Base-by-base conservation (phyloP, 2,329 filamentous ascomycete genomes). In the Botrytis hyacinthi region DNA sequence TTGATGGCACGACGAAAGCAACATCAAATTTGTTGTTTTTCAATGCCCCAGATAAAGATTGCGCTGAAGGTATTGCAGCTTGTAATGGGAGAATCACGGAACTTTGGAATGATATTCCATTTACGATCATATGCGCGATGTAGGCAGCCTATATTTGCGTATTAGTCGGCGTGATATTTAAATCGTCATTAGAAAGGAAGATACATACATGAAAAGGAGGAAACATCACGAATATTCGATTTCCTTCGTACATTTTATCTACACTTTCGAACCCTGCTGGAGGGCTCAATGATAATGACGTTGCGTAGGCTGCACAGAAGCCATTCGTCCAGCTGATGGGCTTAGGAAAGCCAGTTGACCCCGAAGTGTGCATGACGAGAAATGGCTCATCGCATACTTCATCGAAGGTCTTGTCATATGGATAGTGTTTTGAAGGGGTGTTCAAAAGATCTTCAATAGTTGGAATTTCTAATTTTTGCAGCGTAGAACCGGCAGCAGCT, bases 321-420 rank as follows among this genome's bases (percentile, higher is more conserved):
- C 29, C 54, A n/a, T 32, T 16, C 29, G 54, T 59, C 29, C 54
- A 59, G 32, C 29, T 65, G 32, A 74, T 70, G 51, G 74, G 75
- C 35, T 74, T 75, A 68, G 73, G 73, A 35, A 72, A 40, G 8
- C 72, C 74, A 18, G 73, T 74, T 16, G 73, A 74, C 12, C 73
- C 73, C 7, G 73, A 75, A 51, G 74, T 73, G 20, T 75, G 74
- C 26, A 71, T 51, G 42, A 73, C 51, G 14, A 75, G n/a, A 32
- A 74, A 61, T 8, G 70, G 70, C 5, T 71, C 44, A 51, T 73
- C 57, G 12, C 44, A 71, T 22, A 60, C 74, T 8, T 80, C 76
- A 1, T 80, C 78, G 32, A 80, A 83, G 2, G 18, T 72, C 32
- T 72, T 37, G 3, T 73, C 44, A n/a, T 74, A 66, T 29, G 62